These are phyloP conservation scores for Iberis amara DNA, from an alignment of 441 rosid species.

Conservation along the genomic window DNA sequence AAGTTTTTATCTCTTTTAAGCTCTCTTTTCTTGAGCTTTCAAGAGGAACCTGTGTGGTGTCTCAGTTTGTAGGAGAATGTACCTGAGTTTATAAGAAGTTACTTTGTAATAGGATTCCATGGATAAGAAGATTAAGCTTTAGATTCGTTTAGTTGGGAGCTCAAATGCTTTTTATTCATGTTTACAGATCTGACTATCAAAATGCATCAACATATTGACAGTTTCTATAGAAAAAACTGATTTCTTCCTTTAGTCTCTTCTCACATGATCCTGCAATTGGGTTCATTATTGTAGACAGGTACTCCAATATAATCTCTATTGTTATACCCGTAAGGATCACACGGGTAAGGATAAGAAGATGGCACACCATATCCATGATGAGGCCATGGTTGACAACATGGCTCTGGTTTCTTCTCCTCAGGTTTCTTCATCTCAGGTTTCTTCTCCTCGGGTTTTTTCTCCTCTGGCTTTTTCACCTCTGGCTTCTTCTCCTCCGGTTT, in stretches of 20 bases:
- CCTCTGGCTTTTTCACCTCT: not conserved
- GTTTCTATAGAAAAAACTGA: slow-evolving; percentile 1
- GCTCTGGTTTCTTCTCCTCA: not conserved
- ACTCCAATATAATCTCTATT: slow-evolving; percentile 16
- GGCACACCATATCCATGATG: slow-evolving; percentile 20
- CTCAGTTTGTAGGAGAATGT: slow-evolving; percentile 16
- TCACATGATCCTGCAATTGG: slow-evolving; percentile 37
- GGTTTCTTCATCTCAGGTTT: not conserved
- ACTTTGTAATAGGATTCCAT: slow-evolving; percentile 17
- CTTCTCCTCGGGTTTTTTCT: not conserved
- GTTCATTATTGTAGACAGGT: slow-evolving; percentile 26
- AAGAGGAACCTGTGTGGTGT: too few relatives aligned
- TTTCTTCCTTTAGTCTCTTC: slow-evolving; percentile 8
- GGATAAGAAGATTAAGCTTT: slow-evolving; percentile 26
- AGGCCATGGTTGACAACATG: slow-evolving; percentile 2
- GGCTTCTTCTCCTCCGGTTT: slow-evolving; percentile 14
- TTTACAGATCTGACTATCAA: slow-evolving; percentile 14
- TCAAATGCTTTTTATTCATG: slow-evolving; percentile 12
- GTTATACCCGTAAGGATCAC: slow-evolving; percentile 13
- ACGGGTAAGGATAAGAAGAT: slow-evolving; percentile 22
- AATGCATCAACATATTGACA: slow-evolving; percentile 8
- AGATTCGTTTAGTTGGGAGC: not conserved
- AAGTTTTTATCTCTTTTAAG: too few relatives aligned
- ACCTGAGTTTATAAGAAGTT: slow-evolving; percentile 9
- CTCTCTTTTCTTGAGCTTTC: too few relatives aligned